Conservation (phyloP, 345 rosid species). For the Garcia nutans region DNA sequence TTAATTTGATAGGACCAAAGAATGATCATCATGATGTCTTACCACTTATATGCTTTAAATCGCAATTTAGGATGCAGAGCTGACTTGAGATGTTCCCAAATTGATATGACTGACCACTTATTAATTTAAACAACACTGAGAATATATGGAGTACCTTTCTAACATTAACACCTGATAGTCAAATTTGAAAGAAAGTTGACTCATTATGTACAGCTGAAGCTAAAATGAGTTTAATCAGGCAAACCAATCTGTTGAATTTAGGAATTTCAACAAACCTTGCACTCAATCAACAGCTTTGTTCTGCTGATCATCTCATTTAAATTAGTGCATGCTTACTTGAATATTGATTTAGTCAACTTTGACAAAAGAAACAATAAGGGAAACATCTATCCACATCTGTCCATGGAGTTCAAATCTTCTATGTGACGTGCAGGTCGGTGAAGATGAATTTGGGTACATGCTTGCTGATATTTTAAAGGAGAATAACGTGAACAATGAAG, state of each 20-base stretch:
- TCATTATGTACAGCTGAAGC: not conserved
- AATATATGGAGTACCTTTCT: not conserved
- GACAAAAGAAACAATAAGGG: not conserved
- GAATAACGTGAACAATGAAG: slow-evolving; percentile 77
- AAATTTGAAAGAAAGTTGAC: not conserved
- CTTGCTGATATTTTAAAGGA: slow-evolving; percentile 79
- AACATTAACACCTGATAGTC: not conserved
- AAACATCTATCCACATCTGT: not conserved
- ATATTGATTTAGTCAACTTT: not conserved
- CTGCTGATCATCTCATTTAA: not conserved
- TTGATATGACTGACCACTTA: not conserved
- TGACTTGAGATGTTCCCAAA: not conserved
- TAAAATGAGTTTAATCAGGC: not conserved
- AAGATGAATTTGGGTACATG: slow-evolving; percentile 98
- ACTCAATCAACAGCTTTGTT: not conserved
- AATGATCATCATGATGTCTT: not conserved
- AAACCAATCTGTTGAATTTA: not conserved
- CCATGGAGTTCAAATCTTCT: slow-evolving; percentile 13
- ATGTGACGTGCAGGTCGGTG: slow-evolving; percentile 68
- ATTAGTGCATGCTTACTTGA: not conserved
- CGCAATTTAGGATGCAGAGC: not conserved
- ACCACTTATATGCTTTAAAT: not conserved
- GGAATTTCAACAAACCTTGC: not conserved
- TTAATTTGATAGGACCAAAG: not conserved
- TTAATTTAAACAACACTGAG: not conserved